Evolutionary conservation across 2,329 filamentous ascomycete genomes (phyloP).

Genomic region (Colletotrichum abscissum): DNA sequence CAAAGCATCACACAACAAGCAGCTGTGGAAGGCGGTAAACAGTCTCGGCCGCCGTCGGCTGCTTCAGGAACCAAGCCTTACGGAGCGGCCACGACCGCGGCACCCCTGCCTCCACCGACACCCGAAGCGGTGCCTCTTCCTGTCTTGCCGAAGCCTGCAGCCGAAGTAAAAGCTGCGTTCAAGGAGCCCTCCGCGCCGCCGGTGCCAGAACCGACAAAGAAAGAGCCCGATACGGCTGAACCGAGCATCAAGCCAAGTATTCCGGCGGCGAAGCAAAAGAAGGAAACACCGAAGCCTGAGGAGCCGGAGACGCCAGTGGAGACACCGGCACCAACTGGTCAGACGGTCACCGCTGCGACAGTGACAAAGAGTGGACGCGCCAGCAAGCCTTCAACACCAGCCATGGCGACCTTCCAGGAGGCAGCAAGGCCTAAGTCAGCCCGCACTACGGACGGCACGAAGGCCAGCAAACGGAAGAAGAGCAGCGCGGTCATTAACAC

Average conservation of each 20-base stretch:
- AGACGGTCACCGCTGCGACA: constrained; percentile 51
- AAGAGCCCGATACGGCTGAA: constrained; percentile 40
- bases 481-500: constrained; percentile 53
- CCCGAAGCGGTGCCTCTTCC: constrained; percentile 49
- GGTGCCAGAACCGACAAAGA: constrained; percentile 36
- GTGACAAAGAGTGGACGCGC: constrained; percentile 74
- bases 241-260: constrained; percentile 40
- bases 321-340: constrained; percentile 53
- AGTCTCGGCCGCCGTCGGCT: constrained; percentile 67
- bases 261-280: constrained; percentile 50
- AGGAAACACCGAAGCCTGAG: constrained; percentile 54
- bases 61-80: constrained; percentile 69
- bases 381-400: constrained; percentile 75
- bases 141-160: constrained; percentile 11
- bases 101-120: constrained; percentile 41
- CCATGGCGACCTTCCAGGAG: constrained; percentile 69
- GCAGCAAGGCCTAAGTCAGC: constrained; percentile 64
- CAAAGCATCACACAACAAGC: constrained; percentile 78
- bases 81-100: constrained; percentile 48
- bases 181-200: constrained; percentile 41
- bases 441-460: constrained; percentile 54
- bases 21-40: constrained; percentile 63
- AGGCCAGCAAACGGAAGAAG: constrained; percentile 71
- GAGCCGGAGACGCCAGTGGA: constrained; percentile 46
- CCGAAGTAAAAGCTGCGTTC: constrained; percentile 32